Evolutionary conservation across 73 alveolate species (phyloP).

Genomic region (Paramecium bursaria): DNA sequence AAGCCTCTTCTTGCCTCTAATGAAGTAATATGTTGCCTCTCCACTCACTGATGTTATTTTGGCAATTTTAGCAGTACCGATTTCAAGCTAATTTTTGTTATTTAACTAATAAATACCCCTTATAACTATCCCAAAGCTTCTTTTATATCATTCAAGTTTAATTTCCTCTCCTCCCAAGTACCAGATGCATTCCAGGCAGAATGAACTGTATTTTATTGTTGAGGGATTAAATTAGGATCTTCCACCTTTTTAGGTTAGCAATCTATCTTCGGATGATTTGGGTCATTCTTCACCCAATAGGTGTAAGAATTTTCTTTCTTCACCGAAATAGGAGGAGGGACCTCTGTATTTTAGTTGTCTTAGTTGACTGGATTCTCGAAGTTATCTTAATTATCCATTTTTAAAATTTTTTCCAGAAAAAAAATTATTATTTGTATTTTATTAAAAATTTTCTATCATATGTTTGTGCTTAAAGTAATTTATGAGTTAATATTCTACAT

Average conservation of each 20-base stretch:
- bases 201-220: constrained; percentile 23
- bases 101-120: background rate
- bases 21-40: background rate
- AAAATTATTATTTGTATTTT: too few relatives aligned
- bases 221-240: constrained; percentile 27
- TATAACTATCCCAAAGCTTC: background rate
- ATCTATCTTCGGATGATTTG: constrained; percentile 59
- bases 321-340: too few relatives aligned
- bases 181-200: constrained; percentile 61
- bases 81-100: too few relatives aligned
- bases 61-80: too few relatives aligned
- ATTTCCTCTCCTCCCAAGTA: constrained; percentile 47
- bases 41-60: too few relatives aligned
- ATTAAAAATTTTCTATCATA: too few relatives aligned
- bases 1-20: constrained; percentile 38
- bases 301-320: constrained; percentile 57
- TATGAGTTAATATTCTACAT: constrained; percentile 36
- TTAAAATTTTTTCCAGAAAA: too few relatives aligned
- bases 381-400: too few relatives aligned
- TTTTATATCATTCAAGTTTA: constrained; percentile 16
- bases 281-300: constrained; percentile 59
- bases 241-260: constrained; percentile 60
- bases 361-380: too few relatives aligned
- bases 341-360: too few relatives aligned
- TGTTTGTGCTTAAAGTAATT: constrained; percentile 27